phyloP scores from a whole-genome alignment of 768 basidiomycete species.

The Gyrodon lividus region DNA sequence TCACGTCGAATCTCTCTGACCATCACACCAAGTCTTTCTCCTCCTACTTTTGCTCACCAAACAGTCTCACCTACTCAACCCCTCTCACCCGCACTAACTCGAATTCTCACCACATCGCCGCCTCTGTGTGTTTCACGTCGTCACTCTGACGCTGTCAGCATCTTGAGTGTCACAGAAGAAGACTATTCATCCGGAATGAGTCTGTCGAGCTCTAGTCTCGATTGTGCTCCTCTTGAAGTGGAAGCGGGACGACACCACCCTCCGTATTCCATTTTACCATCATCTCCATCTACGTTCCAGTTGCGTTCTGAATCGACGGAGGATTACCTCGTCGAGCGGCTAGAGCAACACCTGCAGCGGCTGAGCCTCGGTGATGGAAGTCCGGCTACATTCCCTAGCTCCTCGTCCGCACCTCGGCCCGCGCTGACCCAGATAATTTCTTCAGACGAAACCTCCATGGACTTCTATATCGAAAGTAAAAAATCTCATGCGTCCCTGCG shows the following conservation, averaged over 20 bases:
- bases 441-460: constrained; percentile 7
- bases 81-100: too few species aligned
- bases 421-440: not conserved
- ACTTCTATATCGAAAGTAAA: not conserved
- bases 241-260: not conserved
- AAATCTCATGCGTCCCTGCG: not conserved
- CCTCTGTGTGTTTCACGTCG: not conserved
- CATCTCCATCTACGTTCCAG: constrained; percentile 19
- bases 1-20: constrained; percentile 5
- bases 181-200: constrained; percentile 16
- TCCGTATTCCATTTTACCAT: constrained; percentile 1
- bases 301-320: constrained; percentile 17
- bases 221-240: not conserved
- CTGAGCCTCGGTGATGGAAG: constrained; percentile 18
- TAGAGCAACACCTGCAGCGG: constrained; percentile 20
- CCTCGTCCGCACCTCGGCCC: not conserved
- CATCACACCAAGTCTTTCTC: constrained; percentile 3
- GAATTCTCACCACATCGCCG: not conserved
- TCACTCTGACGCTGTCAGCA: constrained; percentile 5
- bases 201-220: not conserved
- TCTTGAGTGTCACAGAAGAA: constrained; percentile 9
- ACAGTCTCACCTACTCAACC: constrained; percentile 6
- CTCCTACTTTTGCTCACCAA: constrained; percentile 2
- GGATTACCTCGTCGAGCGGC: constrained; percentile 20
- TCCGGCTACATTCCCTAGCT: not conserved